Conservation (phyloP, 2,329 filamentous ascomycete genomes). For the Xylariaceae sp. region DNA sequence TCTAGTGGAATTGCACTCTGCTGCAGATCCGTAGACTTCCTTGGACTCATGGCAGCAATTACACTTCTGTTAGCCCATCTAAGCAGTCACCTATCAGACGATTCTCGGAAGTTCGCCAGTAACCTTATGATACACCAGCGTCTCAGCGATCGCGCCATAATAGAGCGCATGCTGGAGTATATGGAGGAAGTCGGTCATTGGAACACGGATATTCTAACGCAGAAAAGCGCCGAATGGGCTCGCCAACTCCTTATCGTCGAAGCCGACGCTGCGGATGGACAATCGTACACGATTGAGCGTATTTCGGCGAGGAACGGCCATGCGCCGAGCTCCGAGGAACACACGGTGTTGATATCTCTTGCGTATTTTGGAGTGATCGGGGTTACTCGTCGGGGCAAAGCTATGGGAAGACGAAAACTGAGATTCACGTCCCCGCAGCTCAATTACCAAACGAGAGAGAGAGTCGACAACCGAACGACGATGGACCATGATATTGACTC, state of each 20-base stretch:
- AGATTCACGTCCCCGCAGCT: not conserved
- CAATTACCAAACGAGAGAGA: not conserved
- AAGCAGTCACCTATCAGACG: not conserved
- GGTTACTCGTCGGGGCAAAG: conserved; percentile 7
- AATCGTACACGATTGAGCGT: not conserved
- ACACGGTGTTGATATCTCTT: not conserved
- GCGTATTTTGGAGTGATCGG: conserved; percentile 3
- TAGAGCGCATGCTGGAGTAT: conserved; percentile 1
- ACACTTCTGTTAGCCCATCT: conserved; percentile 34
- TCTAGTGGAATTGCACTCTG: conserved; percentile 29
- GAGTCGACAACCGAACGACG: not conserved
- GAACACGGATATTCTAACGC: conserved; percentile 1
- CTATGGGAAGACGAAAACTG: not conserved
- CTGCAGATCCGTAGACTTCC: conserved; percentile 34
- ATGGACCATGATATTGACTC: not conserved
- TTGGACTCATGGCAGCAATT: conserved; percentile 34
- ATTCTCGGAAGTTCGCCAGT: not conserved
- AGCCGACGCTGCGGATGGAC: conserved; percentile 1
- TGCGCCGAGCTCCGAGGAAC: not conserved
- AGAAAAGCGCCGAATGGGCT: not conserved
- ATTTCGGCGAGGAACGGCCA: not conserved
- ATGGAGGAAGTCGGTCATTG: not conserved
- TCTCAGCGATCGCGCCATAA: conserved; percentile 4
- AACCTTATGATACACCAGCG: conserved; percentile 3
- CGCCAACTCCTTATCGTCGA: conserved; percentile 1